These are phyloP conservation scores for Incumbomyces lentus DNA, from an alignment of 2,329 filamentous ascomycete species.

Conservation along the genomic window DNA sequence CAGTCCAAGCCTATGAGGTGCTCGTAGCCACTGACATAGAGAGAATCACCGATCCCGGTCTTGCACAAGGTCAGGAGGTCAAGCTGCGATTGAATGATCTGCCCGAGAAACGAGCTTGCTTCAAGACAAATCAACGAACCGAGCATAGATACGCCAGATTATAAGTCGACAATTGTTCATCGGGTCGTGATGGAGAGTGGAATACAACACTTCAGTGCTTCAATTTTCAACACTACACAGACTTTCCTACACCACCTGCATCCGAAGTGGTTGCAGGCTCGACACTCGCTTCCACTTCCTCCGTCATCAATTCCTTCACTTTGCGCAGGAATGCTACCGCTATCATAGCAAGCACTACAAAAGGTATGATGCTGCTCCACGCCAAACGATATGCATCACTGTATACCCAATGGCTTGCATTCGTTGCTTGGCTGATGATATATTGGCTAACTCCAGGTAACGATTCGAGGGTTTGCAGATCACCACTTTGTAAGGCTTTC, in stretches of 20 bases:
- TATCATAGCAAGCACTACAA: conserved; percentile 40
- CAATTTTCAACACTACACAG: neutral
- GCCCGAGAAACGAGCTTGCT: too few relatives aligned
- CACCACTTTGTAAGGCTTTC: conserved; percentile 30
- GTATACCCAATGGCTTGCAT: conserved; percentile 37
- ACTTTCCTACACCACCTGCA: neutral
- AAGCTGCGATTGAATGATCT: too few relatives aligned
- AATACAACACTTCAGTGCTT: too few relatives aligned
- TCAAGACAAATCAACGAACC: too few relatives aligned
- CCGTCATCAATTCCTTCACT: conserved; percentile 44
- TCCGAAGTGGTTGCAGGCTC: conserved; percentile 25
- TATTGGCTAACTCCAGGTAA: conserved; percentile 30
- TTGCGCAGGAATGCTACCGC: conserved; percentile 37
- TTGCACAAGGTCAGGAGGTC: too few relatives aligned
- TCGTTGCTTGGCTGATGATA: conserved; percentile 30
- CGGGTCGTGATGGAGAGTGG: too few relatives aligned
- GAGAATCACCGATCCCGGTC: too few relatives aligned
- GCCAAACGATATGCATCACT: conserved; percentile 40
- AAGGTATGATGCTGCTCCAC: conserved; percentile 43
- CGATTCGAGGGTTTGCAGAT: conserved; percentile 14
- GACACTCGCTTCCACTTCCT: conserved; percentile 44
- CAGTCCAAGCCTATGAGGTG: too few relatives aligned
- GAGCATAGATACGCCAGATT: too few relatives aligned
- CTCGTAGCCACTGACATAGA: too few relatives aligned
- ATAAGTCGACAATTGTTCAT: too few relatives aligned